These are phyloP conservation scores for Musa itinerans DNA, from an alignment of 176 grass and related monocot genomes.

Conservation along the genomic window DNA sequence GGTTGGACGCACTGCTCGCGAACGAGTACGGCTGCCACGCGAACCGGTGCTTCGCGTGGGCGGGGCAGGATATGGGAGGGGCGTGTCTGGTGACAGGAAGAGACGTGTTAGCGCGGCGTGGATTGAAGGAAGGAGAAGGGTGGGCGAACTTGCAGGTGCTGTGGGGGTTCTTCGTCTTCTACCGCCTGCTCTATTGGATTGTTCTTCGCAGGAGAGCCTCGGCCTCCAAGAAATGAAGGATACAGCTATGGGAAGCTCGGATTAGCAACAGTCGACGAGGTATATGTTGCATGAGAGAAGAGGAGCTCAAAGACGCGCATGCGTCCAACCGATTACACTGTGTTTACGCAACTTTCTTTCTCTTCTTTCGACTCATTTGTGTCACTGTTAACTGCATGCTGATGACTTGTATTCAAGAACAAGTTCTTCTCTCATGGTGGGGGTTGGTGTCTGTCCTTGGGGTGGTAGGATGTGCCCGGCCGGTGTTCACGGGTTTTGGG, in stretches of 20 bases:
- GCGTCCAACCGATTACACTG: too few species aligned
- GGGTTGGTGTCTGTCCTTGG: neutral
- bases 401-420: neutral
- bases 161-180: constrained; percentile 81
- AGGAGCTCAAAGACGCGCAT: too few species aligned
- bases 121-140: constrained; percentile 44
- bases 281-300: too few species aligned
- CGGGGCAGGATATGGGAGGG: constrained; percentile 3
- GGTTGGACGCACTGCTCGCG: constrained; percentile 71
- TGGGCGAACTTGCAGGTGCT: constrained; percentile 86
- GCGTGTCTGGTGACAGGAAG: constrained; percentile 55
- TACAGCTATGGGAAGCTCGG: too few species aligned
- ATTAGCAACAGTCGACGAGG: too few species aligned
- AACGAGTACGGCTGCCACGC: constrained; percentile 80
- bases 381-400: too few species aligned
- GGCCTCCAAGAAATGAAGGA: neutral
- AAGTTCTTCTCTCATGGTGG: neutral
- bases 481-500: constrained; percentile 9
- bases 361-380: too few species aligned
- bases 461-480: neutral
- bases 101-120: constrained; percentile 45
- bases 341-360: too few species aligned
- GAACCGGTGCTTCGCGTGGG: constrained; percentile 44
- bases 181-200: constrained; percentile 86
- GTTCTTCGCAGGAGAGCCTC: constrained; percentile 61